Conservation (phyloP, 495 filamentous ascomycete species). For the Penicillium turbatum region DNA sequence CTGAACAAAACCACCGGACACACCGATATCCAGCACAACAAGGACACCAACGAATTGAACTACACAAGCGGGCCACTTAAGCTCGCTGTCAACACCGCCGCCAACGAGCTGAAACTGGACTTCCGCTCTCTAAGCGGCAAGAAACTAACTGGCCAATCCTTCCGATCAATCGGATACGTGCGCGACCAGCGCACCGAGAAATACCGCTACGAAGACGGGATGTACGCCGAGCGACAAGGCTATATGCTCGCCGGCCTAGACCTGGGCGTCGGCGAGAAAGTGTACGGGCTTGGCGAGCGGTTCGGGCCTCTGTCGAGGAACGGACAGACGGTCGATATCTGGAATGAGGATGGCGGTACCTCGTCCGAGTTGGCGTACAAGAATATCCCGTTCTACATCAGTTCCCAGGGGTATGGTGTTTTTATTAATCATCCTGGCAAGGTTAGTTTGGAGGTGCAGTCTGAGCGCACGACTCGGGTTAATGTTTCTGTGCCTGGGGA, state of each 20-base stretch:
- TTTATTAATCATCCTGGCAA: constrained; percentile 60
- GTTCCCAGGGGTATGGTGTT: constrained; percentile 64
- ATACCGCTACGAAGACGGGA: constrained; percentile 45
- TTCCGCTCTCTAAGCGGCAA: constrained; percentile 47
- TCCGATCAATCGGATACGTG: constrained; percentile 55
- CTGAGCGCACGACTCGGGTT: constrained; percentile 60
- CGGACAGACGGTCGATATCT: constrained; percentile 61
- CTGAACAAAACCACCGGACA: constrained; percentile 48
- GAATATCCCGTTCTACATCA: constrained; percentile 68
- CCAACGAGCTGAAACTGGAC: constrained; percentile 53
- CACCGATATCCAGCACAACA: constrained; percentile 43
- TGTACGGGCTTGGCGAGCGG: constrained; percentile 67
- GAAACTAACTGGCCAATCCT: constrained; percentile 55
- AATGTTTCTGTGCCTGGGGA: constrained; percentile 61
- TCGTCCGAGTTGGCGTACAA: constrained; percentile 69
- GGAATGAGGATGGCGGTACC: constrained; percentile 71
- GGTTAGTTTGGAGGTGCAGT: constrained; percentile 62
- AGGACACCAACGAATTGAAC: constrained; percentile 40
- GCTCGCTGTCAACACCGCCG: constrained; percentile 46
- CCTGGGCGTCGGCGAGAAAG: constrained; percentile 59
- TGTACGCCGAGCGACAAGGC: constrained; percentile 53
- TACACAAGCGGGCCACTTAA: constrained; percentile 53
- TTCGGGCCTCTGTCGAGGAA: constrained; percentile 70
- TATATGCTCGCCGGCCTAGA: constrained; percentile 62
- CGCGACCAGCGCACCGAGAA: constrained; percentile 49